Base-by-base conservation (phyloP, 805 yeast species). In the Sugiyamaella lignohabitans region DNA sequence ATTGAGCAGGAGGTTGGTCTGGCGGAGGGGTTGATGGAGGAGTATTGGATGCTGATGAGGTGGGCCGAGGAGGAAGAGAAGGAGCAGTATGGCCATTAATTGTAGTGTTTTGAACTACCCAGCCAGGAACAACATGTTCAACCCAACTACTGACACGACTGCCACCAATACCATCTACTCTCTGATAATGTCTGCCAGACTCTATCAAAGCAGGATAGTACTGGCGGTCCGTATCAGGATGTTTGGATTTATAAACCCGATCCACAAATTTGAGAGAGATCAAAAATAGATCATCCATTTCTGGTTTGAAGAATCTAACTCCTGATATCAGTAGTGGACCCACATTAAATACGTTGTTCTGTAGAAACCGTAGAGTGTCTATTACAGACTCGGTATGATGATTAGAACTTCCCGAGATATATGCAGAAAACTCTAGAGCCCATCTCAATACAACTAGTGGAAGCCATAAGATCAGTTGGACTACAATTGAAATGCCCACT, bases 231-330 rank as follows among this genome's bases (percentile, higher is more conserved):
- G 60, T 46, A 1, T 62, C 68, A 1, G 75, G 75, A 50, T 73
- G 76, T 48, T 71, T 71, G 18, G 51, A 38, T n/a, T 53, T 55
- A 46, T 70, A 65, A 1, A 63, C 60, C 6, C 43, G 37, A 53
- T 75, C 78, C 10, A 70, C 64, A 53, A 66, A 70, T 43, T 59
- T 42, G 45, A 75, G 53, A 16, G 73, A 68, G 38, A 55, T 50
- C 39, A 69, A 51, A 43, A 74, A 73, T 46, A 70, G 54, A 1
- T 63, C 58, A 53, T 74, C 77, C 46, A 72, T 58, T 19, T 69
- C 70, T 6, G 65, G 60, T 17, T 67, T 62, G 49, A 68, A 56
- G 48, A 61, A 70, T 24, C 66, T 55, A 48, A 67, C 55, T 1
- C 68, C 61, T 35, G 69, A 62, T 16, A 71, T 61, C 40, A 69